A percentile compares a stretch with the other conserved stretches of the same genome.
phyloP scores from a whole-genome alignment of 345 rosid genomes.

The Lenwebbia sp. region DNA sequence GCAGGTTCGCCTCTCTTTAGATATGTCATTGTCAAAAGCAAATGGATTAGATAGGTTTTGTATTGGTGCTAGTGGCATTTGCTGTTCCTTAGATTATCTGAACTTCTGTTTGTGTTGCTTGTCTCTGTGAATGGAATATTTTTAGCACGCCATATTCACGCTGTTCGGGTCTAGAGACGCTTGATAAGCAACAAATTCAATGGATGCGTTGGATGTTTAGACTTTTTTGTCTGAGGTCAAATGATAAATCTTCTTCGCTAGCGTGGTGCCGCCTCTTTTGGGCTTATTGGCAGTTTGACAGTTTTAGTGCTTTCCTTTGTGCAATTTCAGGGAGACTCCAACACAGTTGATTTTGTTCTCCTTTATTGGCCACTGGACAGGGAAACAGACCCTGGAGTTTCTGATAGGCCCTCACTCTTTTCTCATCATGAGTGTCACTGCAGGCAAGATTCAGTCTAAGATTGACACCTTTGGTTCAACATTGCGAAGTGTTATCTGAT shows the following conservation, averaged over 20 bases:
- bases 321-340: constrained; percentile 35
- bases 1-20: background rate
- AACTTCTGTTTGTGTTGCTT: background rate
- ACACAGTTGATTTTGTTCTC: constrained; percentile 64
- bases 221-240: background rate
- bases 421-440: constrained; percentile 80
- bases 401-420: constrained; percentile 30
- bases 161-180: background rate
- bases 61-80: background rate
- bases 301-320: background rate
- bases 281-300: background rate
- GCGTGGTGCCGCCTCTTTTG: background rate
- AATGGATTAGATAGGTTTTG: background rate
- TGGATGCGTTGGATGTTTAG: background rate
- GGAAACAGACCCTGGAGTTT: constrained; percentile 21
- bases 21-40: background rate
- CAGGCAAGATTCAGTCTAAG: constrained; percentile 34
- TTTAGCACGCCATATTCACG: background rate
- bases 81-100: background rate
- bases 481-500: background rate
- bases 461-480: background rate
- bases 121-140: background rate
- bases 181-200: background rate
- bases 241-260: background rate
- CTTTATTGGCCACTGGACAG: constrained; percentile 34